Evolutionary conservation across 2,329 filamentous ascomycete genomes (phyloP), one percentile per base, ranked within the genome.

Genomic region (Calycina marina): DNA sequence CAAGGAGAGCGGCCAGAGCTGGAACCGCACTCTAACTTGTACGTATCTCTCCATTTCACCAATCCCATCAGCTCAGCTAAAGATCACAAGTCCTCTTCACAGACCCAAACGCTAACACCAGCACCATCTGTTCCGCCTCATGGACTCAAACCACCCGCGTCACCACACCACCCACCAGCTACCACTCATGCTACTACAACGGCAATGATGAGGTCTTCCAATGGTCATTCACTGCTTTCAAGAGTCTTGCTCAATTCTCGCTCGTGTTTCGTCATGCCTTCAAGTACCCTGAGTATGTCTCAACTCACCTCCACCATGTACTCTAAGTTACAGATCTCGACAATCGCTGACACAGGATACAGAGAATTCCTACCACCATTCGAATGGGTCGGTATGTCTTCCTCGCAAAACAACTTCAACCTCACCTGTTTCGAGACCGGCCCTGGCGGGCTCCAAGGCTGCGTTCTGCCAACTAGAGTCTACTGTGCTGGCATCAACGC

Each of bases 51-150:
- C n/a, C 20, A 27, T 36, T 32, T 8, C 3, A 9, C 15, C 11
- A 5, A 26, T 12, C 17, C 14, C 32, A 16, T 27, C 13, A 4
- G 8, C 24, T 22, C 20, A 22, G 20, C 20, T 6, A 22, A 20
- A 34, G 17, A 4, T 31, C 10, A n/a, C 18, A 26, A 50, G 48
- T 51, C 41, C 14, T 24, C 30, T 47, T 50, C 41, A 28, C 32
- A 12, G 49, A 52, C 37, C 41, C 35, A 10, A 52, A 52, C 36
- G 44, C 44, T 27, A 46, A 47, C 37, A 47, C 46, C 14, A 40
- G 26, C n/a, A 43, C 42, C n/a, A 35, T 30, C 15, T 52, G 49
- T 18, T 31, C 36, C n/a, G 18, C 36, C 6, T 35, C 38, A 14
- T 52, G 44, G 43, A 36, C 26, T 20, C 32, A 42, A 6, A 30